Evolutionary conservation across 441 rosid species (phyloP).

Genomic region (Bocquillonia castaneifolia): DNA sequence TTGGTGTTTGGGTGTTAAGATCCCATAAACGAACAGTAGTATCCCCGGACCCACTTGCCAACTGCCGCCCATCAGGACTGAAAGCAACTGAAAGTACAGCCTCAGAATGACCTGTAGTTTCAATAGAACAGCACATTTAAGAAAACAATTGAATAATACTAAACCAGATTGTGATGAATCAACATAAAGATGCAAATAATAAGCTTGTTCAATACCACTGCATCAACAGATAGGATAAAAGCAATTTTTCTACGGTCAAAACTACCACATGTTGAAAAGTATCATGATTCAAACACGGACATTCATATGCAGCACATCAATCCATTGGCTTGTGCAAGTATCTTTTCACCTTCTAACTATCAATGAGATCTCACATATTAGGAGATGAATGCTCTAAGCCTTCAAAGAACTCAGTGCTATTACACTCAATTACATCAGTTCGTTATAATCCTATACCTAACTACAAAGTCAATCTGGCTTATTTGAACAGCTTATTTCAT

Average conservation of each 20-base stretch:
- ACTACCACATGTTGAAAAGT: neutral
- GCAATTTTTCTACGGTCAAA: neutral
- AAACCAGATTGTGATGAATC: neutral
- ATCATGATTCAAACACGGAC: neutral
- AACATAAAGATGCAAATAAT: constrained; percentile 3
- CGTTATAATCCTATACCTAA: neutral
- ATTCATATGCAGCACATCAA: neutral
- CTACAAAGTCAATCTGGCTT: neutral
- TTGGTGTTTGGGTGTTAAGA: constrained; percentile 83
- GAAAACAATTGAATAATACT: constrained; percentile 12
- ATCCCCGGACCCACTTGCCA: constrained; percentile 99
- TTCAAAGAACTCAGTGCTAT: neutral
- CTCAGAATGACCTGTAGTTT: constrained; percentile 64
- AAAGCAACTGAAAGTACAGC: constrained; percentile 95
- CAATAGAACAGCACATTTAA: constrained; percentile 18
- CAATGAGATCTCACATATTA: neutral
- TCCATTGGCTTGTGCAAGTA: neutral
- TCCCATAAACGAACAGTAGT: constrained; percentile 96
- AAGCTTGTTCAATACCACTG: neutral
- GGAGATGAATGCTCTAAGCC: neutral
- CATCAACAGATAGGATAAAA: neutral
- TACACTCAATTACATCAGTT: neutral
- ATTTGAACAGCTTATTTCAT: neutral
- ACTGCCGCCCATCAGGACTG: constrained; percentile 85
- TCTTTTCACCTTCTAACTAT: neutral